Evolutionary conservation across 257 asterid genomes (phyloP), one percentile per base, ranked within the genome.

Genomic region (Gardenia jasminoides): DNA sequence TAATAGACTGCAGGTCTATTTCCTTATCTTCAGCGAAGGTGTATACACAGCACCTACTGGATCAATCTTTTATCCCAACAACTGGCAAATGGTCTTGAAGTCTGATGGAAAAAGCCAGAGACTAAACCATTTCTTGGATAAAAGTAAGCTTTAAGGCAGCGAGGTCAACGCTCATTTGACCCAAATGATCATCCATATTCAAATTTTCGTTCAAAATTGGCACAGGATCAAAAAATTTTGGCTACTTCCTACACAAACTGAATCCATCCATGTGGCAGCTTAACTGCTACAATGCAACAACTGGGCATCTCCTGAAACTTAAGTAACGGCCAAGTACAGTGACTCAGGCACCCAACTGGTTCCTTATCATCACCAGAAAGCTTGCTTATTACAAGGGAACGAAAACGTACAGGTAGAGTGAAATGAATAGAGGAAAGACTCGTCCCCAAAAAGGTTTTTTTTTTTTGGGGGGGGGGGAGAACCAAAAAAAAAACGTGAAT

Each of bases 321-420:
- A 1, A 43, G 58, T 50, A 74, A 33, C 43, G n/a, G 22, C 61
- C 33, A 75, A 69, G 15, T 9, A 52, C 28, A 76, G 70, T 70
- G 41, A 36, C 31, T 47, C 58, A 69, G 62, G 75, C 68, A 65
- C 76, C 68, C 50, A 39, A 17, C n/a, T n/a, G 1, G 46, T n/a
- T n/a, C 68, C 52, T 64, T 71, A 46, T 28, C 24, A 54, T 56
- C 67, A 65, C 61, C 59, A 52, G 66, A 62, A 36, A 31, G 36
- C 70, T 44, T 62, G 13, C 43, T 71, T 76, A 67, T 80, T 80
- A 66, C 79, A 50, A 4, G 11, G n/a, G 10, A 17, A 48, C 61
- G 16, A 39, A 17, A 47, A 26, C 13, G 36, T 66, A 56, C 17
- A 30, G 9, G 26, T 24, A 62, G 39, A 68, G 41, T 68, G 2